phyloP scores from a whole-genome alignment of 345 rosid species.

The Lepidium aucheri region DNA sequence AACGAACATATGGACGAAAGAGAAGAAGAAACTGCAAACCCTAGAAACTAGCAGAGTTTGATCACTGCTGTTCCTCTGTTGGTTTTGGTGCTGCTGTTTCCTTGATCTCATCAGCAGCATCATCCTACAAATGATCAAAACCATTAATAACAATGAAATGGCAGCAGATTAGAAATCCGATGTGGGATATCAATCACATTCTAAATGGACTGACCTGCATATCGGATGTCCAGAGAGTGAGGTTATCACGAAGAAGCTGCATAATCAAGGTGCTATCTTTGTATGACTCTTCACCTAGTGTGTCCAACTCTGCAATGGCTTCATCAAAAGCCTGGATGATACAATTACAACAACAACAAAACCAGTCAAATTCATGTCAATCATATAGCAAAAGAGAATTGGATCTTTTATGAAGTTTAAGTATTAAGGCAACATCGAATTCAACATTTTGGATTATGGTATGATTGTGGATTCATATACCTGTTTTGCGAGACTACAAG shows the following conservation, averaged over 20 bases:
- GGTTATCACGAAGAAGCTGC: constrained; percentile 99
- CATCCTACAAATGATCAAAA: constrained; percentile 46
- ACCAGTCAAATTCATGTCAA: not conserved
- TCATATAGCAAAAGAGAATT: not conserved
- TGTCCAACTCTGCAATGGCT: constrained; percentile 94
- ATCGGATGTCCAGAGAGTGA: constrained; percentile 96
- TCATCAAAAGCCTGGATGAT: constrained; percentile 78
- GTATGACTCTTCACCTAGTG: constrained; percentile 96
- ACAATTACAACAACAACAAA: constrained; percentile 4
- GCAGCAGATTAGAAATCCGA: no score
- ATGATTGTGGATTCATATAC: constrained; percentile 22
- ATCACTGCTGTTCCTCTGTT: constrained; percentile 58
- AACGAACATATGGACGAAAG: constrained; percentile 14
- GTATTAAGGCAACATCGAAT: not conserved
- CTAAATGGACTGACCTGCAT: constrained; percentile 56
- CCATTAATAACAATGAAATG: not conserved
- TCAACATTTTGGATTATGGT: not conserved
- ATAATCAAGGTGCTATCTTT: constrained; percentile 96
- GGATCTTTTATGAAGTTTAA: not conserved
- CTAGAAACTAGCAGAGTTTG: constrained; percentile 15
- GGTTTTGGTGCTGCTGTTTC: constrained; percentile 63
- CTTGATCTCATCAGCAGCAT: constrained; percentile 85
- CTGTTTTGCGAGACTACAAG: constrained; percentile 92
- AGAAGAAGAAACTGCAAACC: not conserved
- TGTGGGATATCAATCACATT: no score